A percentile compares a stretch with the other conserved stretches of the same genome.
Evolutionary conservation across 2,329 filamentous ascomycete genomes (phyloP).

Genomic region (Fusarium pseudoanthophilum): DNA sequence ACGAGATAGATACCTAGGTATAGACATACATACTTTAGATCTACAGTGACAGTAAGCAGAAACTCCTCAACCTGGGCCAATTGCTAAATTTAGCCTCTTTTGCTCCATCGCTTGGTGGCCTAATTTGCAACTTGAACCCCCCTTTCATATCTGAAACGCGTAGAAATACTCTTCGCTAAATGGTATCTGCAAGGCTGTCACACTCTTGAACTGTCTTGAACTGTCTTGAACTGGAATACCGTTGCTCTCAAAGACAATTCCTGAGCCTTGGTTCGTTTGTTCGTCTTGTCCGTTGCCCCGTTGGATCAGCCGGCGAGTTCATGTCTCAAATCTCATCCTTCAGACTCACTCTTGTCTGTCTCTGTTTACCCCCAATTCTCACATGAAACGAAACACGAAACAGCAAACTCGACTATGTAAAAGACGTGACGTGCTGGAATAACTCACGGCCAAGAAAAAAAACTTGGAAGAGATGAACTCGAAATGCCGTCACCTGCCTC

Average conservation of each 20-base stretch:
- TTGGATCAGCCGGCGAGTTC: conserved; percentile 1
- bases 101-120: conserved; percentile 36
- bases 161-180: not conserved
- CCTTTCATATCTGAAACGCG: conserved; percentile 12
- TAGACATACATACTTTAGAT: not conserved
- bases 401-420: conserved; percentile 27
- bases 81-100: conserved; percentile 46
- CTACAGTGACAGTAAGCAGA: conserved; percentile 32
- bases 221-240: conserved; percentile 9
- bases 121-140: conserved; percentile 41
- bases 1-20: not conserved
- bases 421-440: not conserved
- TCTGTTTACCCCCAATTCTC: conserved; percentile 15
- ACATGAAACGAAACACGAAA: conserved; percentile 29
- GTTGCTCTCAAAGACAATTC: not conserved
- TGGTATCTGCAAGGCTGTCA: not conserved
- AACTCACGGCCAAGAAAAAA: not conserved
- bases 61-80: conserved; percentile 23
- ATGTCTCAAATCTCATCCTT: conserved; percentile 35
- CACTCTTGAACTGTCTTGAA: not conserved
- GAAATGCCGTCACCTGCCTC: conserved; percentile 37
- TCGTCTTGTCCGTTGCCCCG: conserved; percentile 12
- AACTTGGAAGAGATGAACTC: conserved; percentile 37
- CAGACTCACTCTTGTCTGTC: conserved; percentile 4
- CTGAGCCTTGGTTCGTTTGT: not conserved